Percentiles rank a stretch among this genome's conserved stretches.
Conservation (phyloP, 331 rosid genomes). For the Malus hybrid region DNA sequence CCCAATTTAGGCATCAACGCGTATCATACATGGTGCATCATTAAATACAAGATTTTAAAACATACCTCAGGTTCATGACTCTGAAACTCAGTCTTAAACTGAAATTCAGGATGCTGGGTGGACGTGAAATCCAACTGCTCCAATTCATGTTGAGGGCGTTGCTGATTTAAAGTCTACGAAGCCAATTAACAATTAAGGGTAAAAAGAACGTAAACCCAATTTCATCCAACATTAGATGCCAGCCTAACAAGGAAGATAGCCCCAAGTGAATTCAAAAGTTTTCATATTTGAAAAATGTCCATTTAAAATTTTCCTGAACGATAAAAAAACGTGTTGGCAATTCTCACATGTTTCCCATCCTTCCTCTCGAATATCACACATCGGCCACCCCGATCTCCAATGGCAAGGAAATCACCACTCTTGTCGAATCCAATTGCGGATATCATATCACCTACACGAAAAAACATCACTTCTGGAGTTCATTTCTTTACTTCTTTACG, state of each 20-base stretch:
- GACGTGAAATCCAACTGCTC: slow-evolving; percentile 43
- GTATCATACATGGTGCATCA: neutral
- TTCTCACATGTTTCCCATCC: slow-evolving; percentile 43
- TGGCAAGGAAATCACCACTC: slow-evolving; percentile 56
- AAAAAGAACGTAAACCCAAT: slow-evolving; percentile 15
- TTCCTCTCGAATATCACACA: slow-evolving; percentile 47
- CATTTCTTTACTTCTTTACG: neutral
- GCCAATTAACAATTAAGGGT: slow-evolving; percentile 10
- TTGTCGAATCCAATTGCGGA: slow-evolving; percentile 52
- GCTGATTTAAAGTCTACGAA: slow-evolving; percentile 29
- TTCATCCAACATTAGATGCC: slow-evolving; percentile 24
- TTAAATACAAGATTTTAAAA: neutral
- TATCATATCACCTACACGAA: slow-evolving; percentile 40
- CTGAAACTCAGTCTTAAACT: slow-evolving; percentile 59
- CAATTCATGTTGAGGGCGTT: slow-evolving; percentile 28
- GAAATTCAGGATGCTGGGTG: slow-evolving; percentile 30
- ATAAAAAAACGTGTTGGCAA: neutral
- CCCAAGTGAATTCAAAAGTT: slow-evolving; percentile 16
- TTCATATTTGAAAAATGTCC: neutral
- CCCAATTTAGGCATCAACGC: neutral
- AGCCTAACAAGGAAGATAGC: slow-evolving; percentile 17
- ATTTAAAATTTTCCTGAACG: neutral
- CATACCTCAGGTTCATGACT: slow-evolving; percentile 67
- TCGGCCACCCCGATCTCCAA: slow-evolving; percentile 74
- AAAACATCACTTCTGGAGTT: neutral